phyloP scores from a whole-genome alignment of 371 early-diverging fungal genomes.

The Basidiobolus meristosporus region DNA sequence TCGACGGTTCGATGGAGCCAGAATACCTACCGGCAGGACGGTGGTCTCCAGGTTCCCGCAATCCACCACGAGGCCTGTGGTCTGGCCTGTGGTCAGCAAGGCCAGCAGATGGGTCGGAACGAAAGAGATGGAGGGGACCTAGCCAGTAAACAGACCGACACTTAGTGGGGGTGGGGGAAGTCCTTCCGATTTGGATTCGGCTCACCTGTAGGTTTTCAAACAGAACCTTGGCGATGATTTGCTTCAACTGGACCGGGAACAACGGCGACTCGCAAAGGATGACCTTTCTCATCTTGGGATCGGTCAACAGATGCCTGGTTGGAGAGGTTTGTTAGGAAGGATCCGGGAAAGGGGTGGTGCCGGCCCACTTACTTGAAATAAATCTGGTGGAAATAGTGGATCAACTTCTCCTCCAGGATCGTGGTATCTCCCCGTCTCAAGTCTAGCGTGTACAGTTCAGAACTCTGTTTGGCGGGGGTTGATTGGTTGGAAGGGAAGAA shows the following conservation, averaged over 20 bases:
- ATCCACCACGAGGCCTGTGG: conserved; percentile 68
- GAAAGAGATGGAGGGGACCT: conserved; percentile 68
- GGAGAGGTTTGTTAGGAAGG: not conserved
- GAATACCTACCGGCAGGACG: conserved; percentile 48
- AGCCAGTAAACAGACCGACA: not conserved
- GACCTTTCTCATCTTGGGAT: conserved; percentile 74
- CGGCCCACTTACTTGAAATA: conserved; percentile 16
- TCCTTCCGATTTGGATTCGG: not conserved
- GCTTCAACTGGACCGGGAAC: conserved; percentile 51
- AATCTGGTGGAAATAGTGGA: conserved; percentile 17
- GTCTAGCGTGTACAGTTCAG: conserved; percentile 25
- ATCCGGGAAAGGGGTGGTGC: not conserved
- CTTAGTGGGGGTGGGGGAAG: not conserved
- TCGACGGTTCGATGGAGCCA: conserved; percentile 8
- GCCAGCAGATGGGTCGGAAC: conserved; percentile 57
- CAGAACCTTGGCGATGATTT: conserved; percentile 43
- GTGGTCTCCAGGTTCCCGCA: conserved; percentile 59
- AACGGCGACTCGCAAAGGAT: conserved; percentile 63
- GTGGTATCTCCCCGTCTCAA: conserved; percentile 15
- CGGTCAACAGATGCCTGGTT: conserved; percentile 45
- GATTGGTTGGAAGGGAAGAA: too few relatives aligned
- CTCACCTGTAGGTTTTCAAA: conserved; percentile 57
- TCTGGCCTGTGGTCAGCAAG: conserved; percentile 54
- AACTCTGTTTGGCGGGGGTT: too few relatives aligned
- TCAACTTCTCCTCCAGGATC: conserved; percentile 16